Evolutionary conservation across 2,329 filamentous ascomycete genomes (phyloP).

Genomic region (Amesomyces nigricolor): DNA sequence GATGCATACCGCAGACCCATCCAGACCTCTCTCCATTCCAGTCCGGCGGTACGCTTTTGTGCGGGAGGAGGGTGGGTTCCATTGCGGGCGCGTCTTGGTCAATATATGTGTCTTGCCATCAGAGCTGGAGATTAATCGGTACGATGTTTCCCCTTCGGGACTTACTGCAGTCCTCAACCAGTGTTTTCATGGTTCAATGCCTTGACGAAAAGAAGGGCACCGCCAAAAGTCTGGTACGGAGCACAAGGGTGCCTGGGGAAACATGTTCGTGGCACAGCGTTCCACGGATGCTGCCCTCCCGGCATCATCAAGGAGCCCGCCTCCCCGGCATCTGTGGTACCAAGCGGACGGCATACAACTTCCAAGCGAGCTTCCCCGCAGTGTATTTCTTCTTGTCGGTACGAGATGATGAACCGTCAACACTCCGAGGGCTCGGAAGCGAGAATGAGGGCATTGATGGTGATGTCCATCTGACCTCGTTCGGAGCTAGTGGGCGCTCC

Average conservation of each 20-base stretch:
- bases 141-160: background rate
- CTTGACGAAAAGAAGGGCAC: no score
- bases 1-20: constrained; percentile 21
- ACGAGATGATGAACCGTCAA: background rate
- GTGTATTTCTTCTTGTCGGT: background rate
- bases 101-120: constrained; percentile 17
- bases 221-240: background rate
- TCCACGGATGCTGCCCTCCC: background rate
- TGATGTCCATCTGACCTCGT: background rate
- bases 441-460: background rate
- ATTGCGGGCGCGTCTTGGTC: constrained; percentile 19
- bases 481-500: constrained; percentile 6
- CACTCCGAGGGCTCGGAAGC: background rate
- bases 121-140: background rate
- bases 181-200: background rate
- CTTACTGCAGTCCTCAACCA: background rate
- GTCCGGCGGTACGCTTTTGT: constrained; percentile 8
- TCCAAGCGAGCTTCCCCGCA: constrained; percentile 17
- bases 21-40: constrained; percentile 11
- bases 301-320: constrained; percentile 13
- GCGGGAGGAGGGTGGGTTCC: constrained; percentile 12
- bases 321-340: constrained; percentile 21
- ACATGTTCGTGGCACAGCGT: background rate
- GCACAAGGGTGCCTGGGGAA: no score
- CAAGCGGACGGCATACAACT: constrained; percentile 12